Percentiles rank a stretch among this genome's conserved stretches.
Conservation (phyloP, 805 yeast genomes). For the Schizosaccharomyces cryophilus region DNA sequence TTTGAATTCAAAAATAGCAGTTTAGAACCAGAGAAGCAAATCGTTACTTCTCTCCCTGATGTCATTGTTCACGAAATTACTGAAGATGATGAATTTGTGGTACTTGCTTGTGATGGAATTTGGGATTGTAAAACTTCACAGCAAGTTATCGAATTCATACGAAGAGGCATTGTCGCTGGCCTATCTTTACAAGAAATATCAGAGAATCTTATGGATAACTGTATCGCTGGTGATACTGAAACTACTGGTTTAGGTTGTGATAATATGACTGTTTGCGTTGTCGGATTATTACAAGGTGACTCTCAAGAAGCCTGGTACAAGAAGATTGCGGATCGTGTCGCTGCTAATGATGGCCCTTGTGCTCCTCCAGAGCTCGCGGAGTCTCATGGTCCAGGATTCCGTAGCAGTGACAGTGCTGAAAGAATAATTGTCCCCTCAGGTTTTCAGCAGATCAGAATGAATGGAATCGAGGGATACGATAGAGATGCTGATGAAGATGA, state of each 20-base stretch:
- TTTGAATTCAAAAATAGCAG: slow-evolving; percentile 47
- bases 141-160: slow-evolving; percentile 76
- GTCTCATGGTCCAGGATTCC: background rate
- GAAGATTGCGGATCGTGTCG: slow-evolving; percentile 20
- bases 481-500: background rate
- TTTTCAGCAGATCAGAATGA: background rate
- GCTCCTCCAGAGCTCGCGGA: slow-evolving; percentile 13
- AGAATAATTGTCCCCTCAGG: background rate
- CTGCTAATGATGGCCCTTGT: slow-evolving; percentile 24
- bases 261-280: slow-evolving; percentile 82
- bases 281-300: slow-evolving; percentile 48
- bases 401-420: background rate
- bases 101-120: slow-evolving; percentile 93
- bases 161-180: slow-evolving; percentile 61
- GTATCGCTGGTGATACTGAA: slow-evolving; percentile 81
- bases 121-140: slow-evolving; percentile 95
- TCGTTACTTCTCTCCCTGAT: slow-evolving; percentile 88
- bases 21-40: slow-evolving; percentile 86
- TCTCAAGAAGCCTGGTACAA: slow-evolving; percentile 52
- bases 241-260: slow-evolving; percentile 95
- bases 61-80: slow-evolving; percentile 55
- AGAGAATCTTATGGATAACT: slow-evolving; percentile 77
- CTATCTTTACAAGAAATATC: slow-evolving; percentile 49
- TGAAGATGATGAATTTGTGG: slow-evolving; percentile 60
- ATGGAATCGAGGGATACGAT: background rate